Evolutionary conservation across 2,329 filamentous ascomycete genomes (phyloP).

Genomic region (Aspergillus quadrilineatus): DNA sequence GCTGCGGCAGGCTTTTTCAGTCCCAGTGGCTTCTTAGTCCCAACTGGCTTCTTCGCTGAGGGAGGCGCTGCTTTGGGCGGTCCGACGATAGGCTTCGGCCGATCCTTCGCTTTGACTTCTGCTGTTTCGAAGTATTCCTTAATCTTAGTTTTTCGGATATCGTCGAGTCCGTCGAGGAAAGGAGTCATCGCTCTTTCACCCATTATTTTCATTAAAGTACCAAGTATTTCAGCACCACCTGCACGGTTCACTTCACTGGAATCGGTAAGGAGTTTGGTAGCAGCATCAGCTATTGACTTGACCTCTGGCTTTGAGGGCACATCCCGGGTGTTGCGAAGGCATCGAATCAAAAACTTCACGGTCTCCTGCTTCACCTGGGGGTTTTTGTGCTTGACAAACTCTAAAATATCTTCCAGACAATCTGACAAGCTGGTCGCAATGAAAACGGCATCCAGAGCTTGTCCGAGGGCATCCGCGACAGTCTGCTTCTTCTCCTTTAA

Average conservation of each 20-base stretch:
- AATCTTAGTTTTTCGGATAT: conserved; percentile 92
- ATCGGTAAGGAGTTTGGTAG: conserved; percentile 86
- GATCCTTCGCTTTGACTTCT: conserved; percentile 85
- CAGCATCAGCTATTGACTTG: conserved; percentile 78
- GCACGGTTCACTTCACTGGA: conserved; percentile 82
- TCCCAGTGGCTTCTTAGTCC: conserved; percentile 53
- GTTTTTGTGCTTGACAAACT: conserved; percentile 90
- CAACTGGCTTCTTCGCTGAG: conserved; percentile 56
- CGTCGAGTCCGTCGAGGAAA: conserved; percentile 86
- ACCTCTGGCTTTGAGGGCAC: conserved; percentile 84
- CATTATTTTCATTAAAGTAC: conserved; percentile 97
- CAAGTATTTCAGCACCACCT: conserved; percentile 86
- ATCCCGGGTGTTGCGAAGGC: conserved; percentile 75
- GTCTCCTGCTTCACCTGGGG: conserved; percentile 96
- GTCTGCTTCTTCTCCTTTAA: conserved; percentile 95
- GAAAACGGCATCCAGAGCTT: conserved; percentile 74
- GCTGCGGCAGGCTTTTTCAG: conserved; percentile 51
- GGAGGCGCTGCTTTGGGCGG: conserved; percentile 57
- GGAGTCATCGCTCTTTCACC: conserved; percentile 94
- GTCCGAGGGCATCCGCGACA: conserved; percentile 83
- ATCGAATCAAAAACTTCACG: conserved; percentile 87
- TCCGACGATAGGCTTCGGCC: conserved; percentile 72
- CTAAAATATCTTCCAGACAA: conserved; percentile 83
- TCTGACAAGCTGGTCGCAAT: conserved; percentile 70
- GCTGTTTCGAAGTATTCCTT: conserved; percentile 85